Conservation (phyloP, 176 grass and related monocot genomes). For the Oryza longistaminata region DNA sequence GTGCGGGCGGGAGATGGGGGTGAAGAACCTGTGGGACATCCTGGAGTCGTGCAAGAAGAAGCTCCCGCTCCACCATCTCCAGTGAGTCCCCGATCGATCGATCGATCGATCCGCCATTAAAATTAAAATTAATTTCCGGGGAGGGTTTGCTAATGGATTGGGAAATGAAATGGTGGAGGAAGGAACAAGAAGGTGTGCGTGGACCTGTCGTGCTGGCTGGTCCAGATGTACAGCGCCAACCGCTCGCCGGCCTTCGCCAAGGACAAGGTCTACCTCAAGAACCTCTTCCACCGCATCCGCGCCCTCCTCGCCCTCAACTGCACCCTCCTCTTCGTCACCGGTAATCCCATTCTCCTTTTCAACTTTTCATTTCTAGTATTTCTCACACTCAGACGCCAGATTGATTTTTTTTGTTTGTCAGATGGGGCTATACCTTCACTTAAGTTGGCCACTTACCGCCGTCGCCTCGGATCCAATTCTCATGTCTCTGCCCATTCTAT, state of each 20-base stretch:
- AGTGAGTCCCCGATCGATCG: constrained; percentile 56
- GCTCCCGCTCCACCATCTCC: constrained; percentile 86
- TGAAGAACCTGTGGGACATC: constrained; percentile 94
- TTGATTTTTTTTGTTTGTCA: constrained; percentile 17
- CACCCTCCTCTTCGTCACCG: constrained; percentile 79
- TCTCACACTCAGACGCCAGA: too few species aligned
- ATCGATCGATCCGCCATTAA: not conserved
- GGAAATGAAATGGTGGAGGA: not conserved
- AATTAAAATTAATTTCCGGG: not conserved
- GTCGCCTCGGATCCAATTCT: constrained; percentile 60
- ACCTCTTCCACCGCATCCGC: constrained; percentile 85
- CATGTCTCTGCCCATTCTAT: constrained; percentile 48
- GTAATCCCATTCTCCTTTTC: constrained; percentile 11
- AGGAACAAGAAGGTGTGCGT: constrained; percentile 97
- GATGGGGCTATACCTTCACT: constrained; percentile 95
- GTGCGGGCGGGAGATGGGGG: constrained; percentile 51
- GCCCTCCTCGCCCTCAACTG: constrained; percentile 93
- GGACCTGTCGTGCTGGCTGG: constrained; percentile 92
- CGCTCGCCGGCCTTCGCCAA: constrained; percentile 49
- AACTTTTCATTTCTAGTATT: too few species aligned
- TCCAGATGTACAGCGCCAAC: constrained; percentile 64
- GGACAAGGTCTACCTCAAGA: constrained; percentile 86
- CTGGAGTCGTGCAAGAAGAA: constrained; percentile 96
- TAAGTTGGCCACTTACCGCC: constrained; percentile 88
- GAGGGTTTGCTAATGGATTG: not conserved